phyloP scores from a whole-genome alignment of 805 yeast genomes.

The Saccharomycopsis guyanensis region DNA sequence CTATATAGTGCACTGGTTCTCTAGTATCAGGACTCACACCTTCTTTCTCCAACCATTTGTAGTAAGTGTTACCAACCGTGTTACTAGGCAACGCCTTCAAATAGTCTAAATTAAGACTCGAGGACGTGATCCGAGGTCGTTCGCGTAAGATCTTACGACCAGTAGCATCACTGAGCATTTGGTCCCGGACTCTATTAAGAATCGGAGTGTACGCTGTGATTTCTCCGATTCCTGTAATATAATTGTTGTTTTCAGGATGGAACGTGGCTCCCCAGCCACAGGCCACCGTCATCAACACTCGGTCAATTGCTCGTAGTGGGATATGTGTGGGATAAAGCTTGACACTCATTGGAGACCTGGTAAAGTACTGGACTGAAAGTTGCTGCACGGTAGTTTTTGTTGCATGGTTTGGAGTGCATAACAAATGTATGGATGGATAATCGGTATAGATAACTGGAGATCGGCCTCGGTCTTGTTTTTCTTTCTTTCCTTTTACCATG shows the following conservation, averaged over 20 bases:
- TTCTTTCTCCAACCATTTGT: conserved; percentile 75
- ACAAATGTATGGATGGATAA: too few relatives aligned
- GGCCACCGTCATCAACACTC: conserved; percentile 53
- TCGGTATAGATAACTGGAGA: background rate
- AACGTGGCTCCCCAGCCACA: conserved; percentile 72
- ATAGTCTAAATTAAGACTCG: conserved; percentile 54
- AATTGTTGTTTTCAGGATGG: conserved; percentile 69
- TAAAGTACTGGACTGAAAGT: too few relatives aligned
- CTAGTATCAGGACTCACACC: conserved; percentile 93
- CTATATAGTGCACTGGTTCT: conserved; percentile 78
- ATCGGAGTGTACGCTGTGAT: conserved; percentile 73
- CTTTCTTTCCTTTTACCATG: background rate
- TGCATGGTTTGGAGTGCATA: too few relatives aligned
- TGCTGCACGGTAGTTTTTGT: too few relatives aligned
- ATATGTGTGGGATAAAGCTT: conserved; percentile 63
- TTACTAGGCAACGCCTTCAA: conserved; percentile 54
- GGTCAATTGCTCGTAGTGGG: conserved; percentile 60
- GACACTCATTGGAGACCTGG: conserved; percentile 4
- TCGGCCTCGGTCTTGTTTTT: background rate
- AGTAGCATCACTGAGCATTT: conserved; percentile 66
- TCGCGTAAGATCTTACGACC: conserved; percentile 78
- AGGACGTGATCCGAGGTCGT: conserved; percentile 75
- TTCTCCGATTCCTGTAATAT: conserved; percentile 82
- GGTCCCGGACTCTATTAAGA: conserved; percentile 50
- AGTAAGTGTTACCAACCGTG: conserved; percentile 74